phyloP scores from a whole-genome alignment of 257 asterid species.

The Knoxia roxburghii region DNA sequence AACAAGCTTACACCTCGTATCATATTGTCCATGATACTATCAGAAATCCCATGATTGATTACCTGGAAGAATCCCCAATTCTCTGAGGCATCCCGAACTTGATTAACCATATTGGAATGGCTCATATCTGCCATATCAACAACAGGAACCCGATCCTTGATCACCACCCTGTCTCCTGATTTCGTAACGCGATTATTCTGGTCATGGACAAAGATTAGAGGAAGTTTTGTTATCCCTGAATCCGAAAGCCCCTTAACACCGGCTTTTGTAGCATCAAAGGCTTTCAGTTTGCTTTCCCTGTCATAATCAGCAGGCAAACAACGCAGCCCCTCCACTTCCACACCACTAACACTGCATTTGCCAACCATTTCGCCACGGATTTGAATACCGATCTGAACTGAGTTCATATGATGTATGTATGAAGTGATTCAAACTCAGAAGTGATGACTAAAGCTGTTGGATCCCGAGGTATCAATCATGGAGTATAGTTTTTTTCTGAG shows the following conservation, averaged over 20 bases:
- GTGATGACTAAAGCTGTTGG: too few species aligned
- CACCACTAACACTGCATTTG: too few species aligned
- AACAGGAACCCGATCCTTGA: background rate
- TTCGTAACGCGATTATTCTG: background rate
- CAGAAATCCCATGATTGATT: slow-evolving; percentile 6
- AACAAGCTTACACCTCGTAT: background rate
- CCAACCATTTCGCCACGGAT: background rate
- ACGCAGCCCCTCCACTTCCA: too few species aligned
- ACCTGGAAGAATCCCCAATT: slow-evolving; percentile 9
- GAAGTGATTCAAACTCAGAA: too few species aligned
- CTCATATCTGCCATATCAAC: background rate
- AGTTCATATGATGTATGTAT: too few species aligned
- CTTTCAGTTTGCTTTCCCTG: background rate
- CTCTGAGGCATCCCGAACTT: background rate
- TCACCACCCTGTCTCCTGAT: background rate
- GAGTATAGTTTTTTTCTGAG: too few species aligned
- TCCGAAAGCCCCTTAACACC: slow-evolving; percentile 9
- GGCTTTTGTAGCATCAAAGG: slow-evolving; percentile 10
- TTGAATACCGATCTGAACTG: background rate
- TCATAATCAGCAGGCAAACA: background rate
- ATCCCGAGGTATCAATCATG: too few species aligned
- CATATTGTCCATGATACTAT: background rate
- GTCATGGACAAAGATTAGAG: slow-evolving; percentile 7
- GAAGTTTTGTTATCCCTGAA: slow-evolving; percentile 2
- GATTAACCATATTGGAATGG: background rate